These are phyloP conservation scores for Kingdonia uniflora DNA, from an alignment of 164 flowering plant genomes.

Conservation along the genomic window DNA sequence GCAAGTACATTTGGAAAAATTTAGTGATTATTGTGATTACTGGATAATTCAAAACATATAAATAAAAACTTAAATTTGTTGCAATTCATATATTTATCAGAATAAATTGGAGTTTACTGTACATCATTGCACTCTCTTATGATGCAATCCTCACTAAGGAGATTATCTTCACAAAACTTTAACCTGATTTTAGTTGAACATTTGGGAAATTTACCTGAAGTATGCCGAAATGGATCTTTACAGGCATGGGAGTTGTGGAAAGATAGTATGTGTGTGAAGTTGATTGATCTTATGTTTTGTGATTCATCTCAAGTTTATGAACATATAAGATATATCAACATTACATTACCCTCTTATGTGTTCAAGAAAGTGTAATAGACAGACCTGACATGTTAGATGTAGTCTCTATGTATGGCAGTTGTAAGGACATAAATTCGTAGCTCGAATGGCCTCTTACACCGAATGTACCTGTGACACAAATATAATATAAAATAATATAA, in stretches of 20 bases:
- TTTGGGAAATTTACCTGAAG: neutral
- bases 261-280: neutral
- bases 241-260: conserved; percentile 8
- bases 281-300: conserved; percentile 1
- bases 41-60: no score
- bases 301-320: neutral
- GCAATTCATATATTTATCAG: no score
- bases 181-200: neutral
- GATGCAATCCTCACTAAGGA: no score
- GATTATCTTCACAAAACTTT: neutral
- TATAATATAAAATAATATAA: no score
- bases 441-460: no score
- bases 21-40: no score
- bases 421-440: no score
- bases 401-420: conserved; percentile 5
- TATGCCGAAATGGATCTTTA: neutral
- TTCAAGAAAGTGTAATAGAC: conserved; percentile 6
- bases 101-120: no score
- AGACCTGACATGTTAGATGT: conserved; percentile 5
- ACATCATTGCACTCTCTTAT: neutral
- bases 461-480: no score
- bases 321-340: neutral
- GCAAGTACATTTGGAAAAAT: no score
- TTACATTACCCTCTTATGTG: conserved; percentile 7
- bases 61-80: no score